Percentiles rank a stretch among this genome's conserved stretches.
phyloP scores from a whole-genome alignment of 257 asterid genomes.

The Thymus mandschuricus region DNA sequence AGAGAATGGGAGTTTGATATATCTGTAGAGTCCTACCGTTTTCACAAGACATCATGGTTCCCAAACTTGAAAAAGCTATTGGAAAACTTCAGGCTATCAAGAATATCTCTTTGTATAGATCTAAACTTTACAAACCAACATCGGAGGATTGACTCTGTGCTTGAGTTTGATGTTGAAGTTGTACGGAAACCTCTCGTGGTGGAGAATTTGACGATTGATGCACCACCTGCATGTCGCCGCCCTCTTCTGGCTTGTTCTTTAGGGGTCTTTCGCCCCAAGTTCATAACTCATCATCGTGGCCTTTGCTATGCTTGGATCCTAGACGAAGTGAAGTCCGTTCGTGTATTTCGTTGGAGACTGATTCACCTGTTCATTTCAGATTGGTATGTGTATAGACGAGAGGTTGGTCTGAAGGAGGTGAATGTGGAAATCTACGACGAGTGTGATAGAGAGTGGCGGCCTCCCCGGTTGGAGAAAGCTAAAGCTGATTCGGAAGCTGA shows the following conservation, averaged over 20 bases:
- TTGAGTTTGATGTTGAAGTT: background rate
- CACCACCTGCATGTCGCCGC: background rate
- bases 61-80: constrained; percentile 5
- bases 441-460: background rate
- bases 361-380: background rate
- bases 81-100: constrained; percentile 1
- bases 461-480: background rate
- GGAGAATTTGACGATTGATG: background rate
- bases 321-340: no score
- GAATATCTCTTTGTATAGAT: constrained; percentile 10
- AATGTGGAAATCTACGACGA: background rate
- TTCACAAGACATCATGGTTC: constrained; percentile 19
- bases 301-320: no score
- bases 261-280: background rate
- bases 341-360: background rate
- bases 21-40: background rate
- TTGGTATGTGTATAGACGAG: no score
- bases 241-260: background rate
- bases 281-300: background rate
- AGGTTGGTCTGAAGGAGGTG: background rate
- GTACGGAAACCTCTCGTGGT: background rate
- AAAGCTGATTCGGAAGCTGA: background rate
- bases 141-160: background rate
- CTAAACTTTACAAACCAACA: fast-evolving
- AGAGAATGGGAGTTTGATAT: constrained; percentile 27